Base-by-base conservation (phyloP, 306 rosid species). In the Acacia confusa region DNA sequence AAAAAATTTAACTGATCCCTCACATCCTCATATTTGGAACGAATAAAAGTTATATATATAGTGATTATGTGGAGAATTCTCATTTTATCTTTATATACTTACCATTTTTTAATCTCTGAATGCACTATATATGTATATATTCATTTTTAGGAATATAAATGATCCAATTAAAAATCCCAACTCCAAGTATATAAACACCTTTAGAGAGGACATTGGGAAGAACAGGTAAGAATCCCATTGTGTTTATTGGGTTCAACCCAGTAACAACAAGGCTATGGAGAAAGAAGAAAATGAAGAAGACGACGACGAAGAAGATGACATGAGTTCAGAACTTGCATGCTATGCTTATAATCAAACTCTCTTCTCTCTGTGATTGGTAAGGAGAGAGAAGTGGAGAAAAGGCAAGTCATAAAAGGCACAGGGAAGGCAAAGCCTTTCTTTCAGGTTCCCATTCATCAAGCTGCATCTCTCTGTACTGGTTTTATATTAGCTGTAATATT, bases 361-460 rank as follows among this genome's bases (percentile, higher is more conserved):
- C 78, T 73, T 60, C 79, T 84, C 77, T 50, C 86, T 70, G 36
- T 85, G 68, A 76, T 78, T 82, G 58, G 83, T 55, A 55, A 81
- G 58, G 89, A 66, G 87, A 66, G 87, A 78, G 87, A 60, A 74
- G 81, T 55, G 69, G 82, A 16, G 74, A 80, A 15, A 84, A 81
- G 97, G 97, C 97, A 92, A 92, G 86, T 90, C 94, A 87, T 65
- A 57, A 50, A 82, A 82, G 92, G 94, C 97, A 89, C 70, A 89
- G 91, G 94, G 97, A 81, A 90, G 94, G 97, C 89, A 45, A 90
- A 79, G 94, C 93, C 97, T 90, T 91, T 91, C 92, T 89, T 89
- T 90, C 86, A 78, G 90, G 27, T 90, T 79, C 78, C 19, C 24
- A 60, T 69, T 83, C 81, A 63, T 16, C 72, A 48, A 30, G 66